Evolutionary conservation across 352 stramenopile species (phyloP).

Genomic region (Lagenidium sp.): DNA sequence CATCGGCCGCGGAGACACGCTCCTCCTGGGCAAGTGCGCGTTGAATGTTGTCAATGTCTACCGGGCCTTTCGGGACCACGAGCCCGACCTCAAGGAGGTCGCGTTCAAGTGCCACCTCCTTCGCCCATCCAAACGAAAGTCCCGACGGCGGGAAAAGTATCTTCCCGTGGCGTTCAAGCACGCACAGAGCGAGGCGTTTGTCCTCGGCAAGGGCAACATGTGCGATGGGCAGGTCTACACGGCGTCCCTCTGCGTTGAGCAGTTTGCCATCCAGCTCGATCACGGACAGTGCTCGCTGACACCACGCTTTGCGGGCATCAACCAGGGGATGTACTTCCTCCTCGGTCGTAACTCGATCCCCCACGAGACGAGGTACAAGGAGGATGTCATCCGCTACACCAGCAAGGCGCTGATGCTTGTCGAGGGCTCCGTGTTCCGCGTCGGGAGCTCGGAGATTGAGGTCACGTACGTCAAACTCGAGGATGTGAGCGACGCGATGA

Average conservation of each 20-base stretch:
- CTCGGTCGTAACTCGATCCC: slow-evolving; percentile 38
- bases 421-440: slow-evolving; percentile 56
- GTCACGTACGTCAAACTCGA: slow-evolving; percentile 48
- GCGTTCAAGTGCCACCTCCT: slow-evolving; percentile 56
- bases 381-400: slow-evolving; percentile 45
- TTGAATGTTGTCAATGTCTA: slow-evolving; percentile 36
- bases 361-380: slow-evolving; percentile 18
- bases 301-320: slow-evolving; percentile 43
- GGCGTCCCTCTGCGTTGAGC: slow-evolving; percentile 38
- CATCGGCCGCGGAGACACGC: slow-evolving; percentile 42
- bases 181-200: slow-evolving; percentile 25
- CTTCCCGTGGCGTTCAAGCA: slow-evolving; percentile 49
- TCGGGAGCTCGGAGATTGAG: slow-evolving; percentile 48
- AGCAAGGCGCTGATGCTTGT: slow-evolving; percentile 67
- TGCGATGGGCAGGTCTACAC: slow-evolving; percentile 56
- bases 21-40: slow-evolving; percentile 46
- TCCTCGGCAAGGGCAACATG: slow-evolving; percentile 44
- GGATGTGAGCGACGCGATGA: slow-evolving; percentile 2
- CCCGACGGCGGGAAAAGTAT: slow-evolving; percentile 28
- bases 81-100: slow-evolving; percentile 55
- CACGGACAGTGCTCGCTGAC: slow-evolving; percentile 49
- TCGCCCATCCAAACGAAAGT: slow-evolving; percentile 52
- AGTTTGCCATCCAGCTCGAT: slow-evolving; percentile 58
- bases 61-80: slow-evolving; percentile 38
- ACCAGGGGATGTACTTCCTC: slow-evolving; percentile 63